Evolutionary conservation across 441 rosid genomes (phyloP).

Genomic region (Syzygium syzygioides): DNA sequence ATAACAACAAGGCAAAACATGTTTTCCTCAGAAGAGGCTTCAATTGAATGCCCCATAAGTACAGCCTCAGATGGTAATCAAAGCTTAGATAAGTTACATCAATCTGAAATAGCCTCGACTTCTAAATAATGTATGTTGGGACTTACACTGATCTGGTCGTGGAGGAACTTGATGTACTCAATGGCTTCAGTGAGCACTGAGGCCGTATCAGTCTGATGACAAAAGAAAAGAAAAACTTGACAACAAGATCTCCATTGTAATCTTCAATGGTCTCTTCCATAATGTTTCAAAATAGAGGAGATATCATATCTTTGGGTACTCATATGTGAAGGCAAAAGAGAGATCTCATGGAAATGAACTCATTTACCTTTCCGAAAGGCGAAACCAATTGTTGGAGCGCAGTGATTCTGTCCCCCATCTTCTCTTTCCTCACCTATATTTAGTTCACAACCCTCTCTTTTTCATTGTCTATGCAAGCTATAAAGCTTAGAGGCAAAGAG

Average conservation of each 20-base stretch:
- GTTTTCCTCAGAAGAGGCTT: neutral
- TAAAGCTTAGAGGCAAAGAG: neutral
- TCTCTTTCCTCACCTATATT: constrained; percentile 91
- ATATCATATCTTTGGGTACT: neutral
- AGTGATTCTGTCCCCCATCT: constrained; percentile 99
- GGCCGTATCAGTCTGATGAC: constrained; percentile 91
- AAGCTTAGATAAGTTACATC: neutral
- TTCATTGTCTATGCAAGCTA: constrained; percentile 3
- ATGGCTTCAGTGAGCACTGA: constrained; percentile 98
- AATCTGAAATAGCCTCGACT: neutral
- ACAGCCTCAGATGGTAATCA: neutral
- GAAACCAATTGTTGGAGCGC: constrained; percentile 99
- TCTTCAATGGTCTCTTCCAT: constrained; percentile 3
- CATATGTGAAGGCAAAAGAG: neutral
- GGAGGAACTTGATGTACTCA: constrained; percentile 93
- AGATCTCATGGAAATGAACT: neutral
- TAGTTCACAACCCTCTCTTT: constrained; percentile 6
- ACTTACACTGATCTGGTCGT: constrained; percentile 85
- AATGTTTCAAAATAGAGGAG: constrained; percentile 12
- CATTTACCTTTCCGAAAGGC: constrained; percentile 98
- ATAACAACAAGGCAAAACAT: neutral
- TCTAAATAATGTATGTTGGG: constrained; percentile 3
- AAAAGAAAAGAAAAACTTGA: neutral
- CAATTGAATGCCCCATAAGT: no score
- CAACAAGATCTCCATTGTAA: neutral